phyloP scores from a whole-genome alignment of 768 basidiomycete species.

The Pleurotus djamor region DNA sequence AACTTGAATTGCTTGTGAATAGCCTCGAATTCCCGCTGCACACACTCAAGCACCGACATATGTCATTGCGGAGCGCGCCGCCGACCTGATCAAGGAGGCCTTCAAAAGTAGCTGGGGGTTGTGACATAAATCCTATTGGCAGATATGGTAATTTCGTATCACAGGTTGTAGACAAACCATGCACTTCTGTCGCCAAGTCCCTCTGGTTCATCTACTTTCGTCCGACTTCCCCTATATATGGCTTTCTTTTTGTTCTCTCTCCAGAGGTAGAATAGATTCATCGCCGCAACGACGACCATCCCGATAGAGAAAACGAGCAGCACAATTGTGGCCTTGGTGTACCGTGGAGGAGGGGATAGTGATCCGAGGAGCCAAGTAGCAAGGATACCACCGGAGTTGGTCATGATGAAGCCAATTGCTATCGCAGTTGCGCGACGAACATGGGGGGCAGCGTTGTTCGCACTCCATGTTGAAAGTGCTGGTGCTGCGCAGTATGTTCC shows the following conservation, averaged over 20 bases:
- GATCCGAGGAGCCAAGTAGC: constrained; percentile 23
- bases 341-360: constrained; percentile 46
- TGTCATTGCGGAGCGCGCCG: constrained; percentile 26
- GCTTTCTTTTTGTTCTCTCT: constrained; percentile 45
- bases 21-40: constrained; percentile 22
- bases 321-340: constrained; percentile 46
- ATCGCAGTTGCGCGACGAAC: constrained; percentile 57
- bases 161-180: neutral
- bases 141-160: neutral
- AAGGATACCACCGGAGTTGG: constrained; percentile 59
- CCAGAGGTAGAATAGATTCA: constrained; percentile 39
- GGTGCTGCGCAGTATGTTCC: constrained; percentile 53
- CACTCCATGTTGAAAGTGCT: constrained; percentile 53
- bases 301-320: constrained; percentile 36
- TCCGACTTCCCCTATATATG: neutral
- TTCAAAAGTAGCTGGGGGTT: neutral
- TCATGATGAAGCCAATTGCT: constrained; percentile 55
- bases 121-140: no score
- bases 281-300: constrained; percentile 29
- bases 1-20: neutral
- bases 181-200: neutral
- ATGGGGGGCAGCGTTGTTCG: constrained; percentile 61
- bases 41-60: constrained; percentile 27
- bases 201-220: neutral
- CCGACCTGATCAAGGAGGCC: constrained; percentile 23